phyloP scores from a whole-genome alignment of 495 filamentous ascomycete genomes.

The Penicillium roqueforti region DNA sequence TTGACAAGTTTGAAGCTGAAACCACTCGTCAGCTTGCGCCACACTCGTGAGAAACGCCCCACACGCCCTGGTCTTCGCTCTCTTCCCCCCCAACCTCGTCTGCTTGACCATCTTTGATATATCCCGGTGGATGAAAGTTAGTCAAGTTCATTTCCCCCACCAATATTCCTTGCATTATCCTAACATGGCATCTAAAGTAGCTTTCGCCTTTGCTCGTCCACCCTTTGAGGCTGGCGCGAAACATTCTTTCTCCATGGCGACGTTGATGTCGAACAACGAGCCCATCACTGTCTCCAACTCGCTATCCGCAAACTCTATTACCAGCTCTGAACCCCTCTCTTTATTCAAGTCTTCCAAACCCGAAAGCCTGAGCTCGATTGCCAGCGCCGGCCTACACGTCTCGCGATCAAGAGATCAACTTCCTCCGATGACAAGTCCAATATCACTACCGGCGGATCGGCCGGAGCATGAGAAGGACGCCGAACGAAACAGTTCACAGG shows the following conservation, averaged over 20 bases:
- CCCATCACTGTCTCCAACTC: constrained; percentile 40
- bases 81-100: constrained; percentile 12
- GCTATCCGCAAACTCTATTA: constrained; percentile 28
- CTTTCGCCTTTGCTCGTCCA: constrained; percentile 55
- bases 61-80: constrained; percentile 34
- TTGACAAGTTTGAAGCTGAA: constrained; percentile 41
- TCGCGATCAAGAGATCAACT: constrained; percentile 36
- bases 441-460: constrained; percentile 30
- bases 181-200: constrained; percentile 64
- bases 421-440: constrained; percentile 32
- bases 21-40: constrained; percentile 47
- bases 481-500: constrained; percentile 41
- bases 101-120: constrained; percentile 11
- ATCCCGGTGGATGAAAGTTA: constrained; percentile 18
- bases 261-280: constrained; percentile 46
- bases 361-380: constrained; percentile 44
- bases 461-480: constrained; percentile 35
- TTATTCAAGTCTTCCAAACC: constrained; percentile 39
- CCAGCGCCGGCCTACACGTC: constrained; percentile 44
- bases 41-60: constrained; percentile 41
- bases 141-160: constrained; percentile 7
- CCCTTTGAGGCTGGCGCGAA: constrained; percentile 34
- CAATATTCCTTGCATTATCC: constrained; percentile 22
- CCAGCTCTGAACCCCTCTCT: constrained; percentile 31
- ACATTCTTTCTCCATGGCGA: constrained; percentile 43